A percentile compares a stretch with the other conserved stretches of the same genome.
These are phyloP conservation scores for Microascus cirrosus DNA, from an alignment of 2,329 filamentous ascomycete species.

Conservation along the genomic window DNA sequence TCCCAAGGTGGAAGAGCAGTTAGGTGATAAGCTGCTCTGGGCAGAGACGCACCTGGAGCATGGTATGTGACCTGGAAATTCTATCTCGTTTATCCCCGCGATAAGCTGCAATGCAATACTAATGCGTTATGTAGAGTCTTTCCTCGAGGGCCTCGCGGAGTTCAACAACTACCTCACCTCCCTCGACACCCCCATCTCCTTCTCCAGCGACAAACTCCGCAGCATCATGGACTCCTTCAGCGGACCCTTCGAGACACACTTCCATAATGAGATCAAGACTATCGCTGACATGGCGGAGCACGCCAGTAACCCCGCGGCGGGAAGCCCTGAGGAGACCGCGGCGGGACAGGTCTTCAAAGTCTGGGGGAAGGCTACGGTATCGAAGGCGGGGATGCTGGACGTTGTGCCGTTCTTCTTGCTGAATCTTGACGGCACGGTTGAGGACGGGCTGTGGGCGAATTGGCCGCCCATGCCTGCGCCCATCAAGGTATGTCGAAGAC, in stretches of 20 bases:
- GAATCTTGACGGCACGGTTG: conserved; percentile 48
- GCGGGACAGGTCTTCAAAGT: conserved; percentile 42
- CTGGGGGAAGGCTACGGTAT: conserved; percentile 54
- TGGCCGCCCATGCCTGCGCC: conserved; percentile 56
- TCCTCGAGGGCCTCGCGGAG: conserved; percentile 37
- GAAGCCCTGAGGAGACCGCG: conserved; percentile 28
- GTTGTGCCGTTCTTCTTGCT: conserved; percentile 55
- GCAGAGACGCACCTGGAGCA: conserved; percentile 43
- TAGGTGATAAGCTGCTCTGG: conserved; percentile 38
- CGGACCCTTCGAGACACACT: conserved; percentile 38
- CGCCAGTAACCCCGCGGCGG: conserved; percentile 35
- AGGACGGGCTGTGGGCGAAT: conserved; percentile 47
- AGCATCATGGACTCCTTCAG: conserved; percentile 39
- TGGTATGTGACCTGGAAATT: conserved; percentile 21
- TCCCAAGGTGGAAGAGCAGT: conserved; percentile 38
- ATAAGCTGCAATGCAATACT: not conserved
- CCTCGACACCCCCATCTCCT: conserved; percentile 26
- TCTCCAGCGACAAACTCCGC: conserved; percentile 32
- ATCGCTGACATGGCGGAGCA: conserved; percentile 38
- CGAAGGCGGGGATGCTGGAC: conserved; percentile 45
- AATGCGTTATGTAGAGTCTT: conserved; percentile 21
- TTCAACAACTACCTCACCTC: conserved; percentile 40
- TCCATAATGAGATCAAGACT: conserved; percentile 42
- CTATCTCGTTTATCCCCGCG: not conserved
- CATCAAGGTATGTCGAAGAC: conserved; percentile 23